A percentile compares a stretch with the other conserved stretches of the same genome.
phyloP scores from a whole-genome alignment of 2,329 filamentous ascomycete species.

The Emericellopsis cladophorae region DNA sequence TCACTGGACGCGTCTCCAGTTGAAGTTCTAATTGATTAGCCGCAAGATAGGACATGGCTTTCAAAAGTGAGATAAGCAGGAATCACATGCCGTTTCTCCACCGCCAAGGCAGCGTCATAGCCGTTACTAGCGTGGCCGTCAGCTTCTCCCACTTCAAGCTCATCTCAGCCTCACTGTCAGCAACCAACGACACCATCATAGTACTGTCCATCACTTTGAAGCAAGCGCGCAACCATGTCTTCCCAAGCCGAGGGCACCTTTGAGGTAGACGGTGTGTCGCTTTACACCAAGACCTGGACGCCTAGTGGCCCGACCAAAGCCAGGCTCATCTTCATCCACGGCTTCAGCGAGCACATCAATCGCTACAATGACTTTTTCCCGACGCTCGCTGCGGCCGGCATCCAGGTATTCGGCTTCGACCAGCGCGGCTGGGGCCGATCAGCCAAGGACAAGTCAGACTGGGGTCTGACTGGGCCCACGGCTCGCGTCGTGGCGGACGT shows the following conservation, averaged over 20 bases:
- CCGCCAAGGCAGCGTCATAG: no score
- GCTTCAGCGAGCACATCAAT: slow-evolving; percentile 78
- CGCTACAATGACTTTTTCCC: slow-evolving; percentile 67
- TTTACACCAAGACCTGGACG: slow-evolving; percentile 49
- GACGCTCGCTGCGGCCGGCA: slow-evolving; percentile 54
- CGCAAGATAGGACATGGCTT: no score
- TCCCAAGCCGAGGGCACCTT: slow-evolving; percentile 37
- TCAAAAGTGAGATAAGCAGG: no score
- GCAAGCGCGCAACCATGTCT: slow-evolving; percentile 14
- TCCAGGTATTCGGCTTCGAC: slow-evolving; percentile 68
- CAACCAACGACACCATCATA: no score
- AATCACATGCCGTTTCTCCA: no score
- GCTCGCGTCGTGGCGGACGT: slow-evolving; percentile 63
- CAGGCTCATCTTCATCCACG: slow-evolving; percentile 73
- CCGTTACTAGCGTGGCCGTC: no score
- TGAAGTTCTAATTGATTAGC: no score
- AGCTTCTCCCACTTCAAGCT: no score
- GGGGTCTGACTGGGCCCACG: slow-evolving; percentile 65
- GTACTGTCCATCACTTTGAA: not conserved
- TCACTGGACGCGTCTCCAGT: no score
- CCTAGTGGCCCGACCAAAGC: slow-evolving; percentile 47
- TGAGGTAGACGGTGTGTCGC: slow-evolving; percentile 23
- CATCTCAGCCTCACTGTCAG: no score
- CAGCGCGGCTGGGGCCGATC: slow-evolving; percentile 82
- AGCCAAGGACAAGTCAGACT: slow-evolving; percentile 46